Percentiles rank a stretch among this genome's conserved stretches.
Evolutionary conservation across 352 stramenopile genomes (phyloP).

Genomic region (Phytophthora podocarpi): DNA sequence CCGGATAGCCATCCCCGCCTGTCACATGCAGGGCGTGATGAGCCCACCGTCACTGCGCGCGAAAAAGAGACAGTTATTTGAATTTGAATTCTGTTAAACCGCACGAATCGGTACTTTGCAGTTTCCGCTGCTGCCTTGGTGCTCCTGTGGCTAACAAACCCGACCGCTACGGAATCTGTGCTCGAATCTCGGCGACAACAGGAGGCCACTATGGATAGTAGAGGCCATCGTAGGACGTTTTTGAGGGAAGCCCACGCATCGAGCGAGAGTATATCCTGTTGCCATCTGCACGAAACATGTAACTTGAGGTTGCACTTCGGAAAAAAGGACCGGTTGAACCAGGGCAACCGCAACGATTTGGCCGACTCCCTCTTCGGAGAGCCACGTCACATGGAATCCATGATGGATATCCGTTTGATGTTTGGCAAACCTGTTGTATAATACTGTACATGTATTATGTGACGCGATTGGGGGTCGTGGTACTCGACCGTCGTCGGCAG

Average conservation of each 20-base stretch:
- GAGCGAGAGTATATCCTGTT: neutral
- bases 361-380: slow-evolving; percentile 9
- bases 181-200: slow-evolving; percentile 2
- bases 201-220: too few relatives aligned
- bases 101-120: too few relatives aligned
- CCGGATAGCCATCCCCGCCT: slow-evolving; percentile 12
- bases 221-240: too few relatives aligned
- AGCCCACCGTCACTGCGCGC: slow-evolving; percentile 9
- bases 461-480: slow-evolving; percentile 19
- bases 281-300: slow-evolving; percentile 2
- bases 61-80: slow-evolving; percentile 1
- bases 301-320: slow-evolving; percentile 27
- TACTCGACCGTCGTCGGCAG: neutral
- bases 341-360: slow-evolving; percentile 33
- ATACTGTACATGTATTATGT: too few relatives aligned
- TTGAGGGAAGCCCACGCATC: too few relatives aligned
- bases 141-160: too few relatives aligned
- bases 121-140: too few relatives aligned
- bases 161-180: neutral
- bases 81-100: slow-evolving; percentile 11
- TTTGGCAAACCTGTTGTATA: neutral
- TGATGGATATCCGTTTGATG: too few relatives aligned
- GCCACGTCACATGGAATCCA: slow-evolving; percentile 27
- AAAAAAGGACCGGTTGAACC: slow-evolving; percentile 19
- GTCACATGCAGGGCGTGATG: slow-evolving; percentile 27